phyloP scores from a whole-genome alignment of 2,329 filamentous ascomycete species.

The Hawksworthiomyces lignivorus region DNA sequence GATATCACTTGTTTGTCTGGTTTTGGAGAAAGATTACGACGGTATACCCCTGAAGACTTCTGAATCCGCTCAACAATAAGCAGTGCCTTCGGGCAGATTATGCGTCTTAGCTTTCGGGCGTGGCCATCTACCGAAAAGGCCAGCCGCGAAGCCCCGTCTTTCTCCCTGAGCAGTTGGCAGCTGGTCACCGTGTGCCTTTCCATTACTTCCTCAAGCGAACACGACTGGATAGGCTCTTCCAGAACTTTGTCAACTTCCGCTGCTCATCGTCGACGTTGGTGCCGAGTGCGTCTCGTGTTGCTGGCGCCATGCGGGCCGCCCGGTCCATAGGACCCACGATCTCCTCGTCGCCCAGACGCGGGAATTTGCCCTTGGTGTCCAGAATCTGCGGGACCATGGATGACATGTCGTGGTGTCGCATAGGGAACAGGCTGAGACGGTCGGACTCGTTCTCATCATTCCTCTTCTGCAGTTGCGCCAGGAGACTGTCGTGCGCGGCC shows the following conservation, averaged over 20 bases:
- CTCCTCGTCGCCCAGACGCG: conserved; percentile 78
- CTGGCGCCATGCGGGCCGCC: conserved; percentile 27
- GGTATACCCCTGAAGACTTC: no score
- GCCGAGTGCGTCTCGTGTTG: conserved; percentile 1
- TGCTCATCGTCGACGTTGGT: no score
- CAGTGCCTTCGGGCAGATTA: no score
- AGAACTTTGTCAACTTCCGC: conserved; percentile 36
- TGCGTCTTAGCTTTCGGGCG: no score
- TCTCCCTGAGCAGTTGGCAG: no score
- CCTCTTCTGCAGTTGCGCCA: conserved; percentile 39
- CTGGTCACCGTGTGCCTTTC: no score
- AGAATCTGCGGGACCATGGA: conserved; percentile 61
- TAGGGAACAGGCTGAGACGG: conserved; percentile 28
- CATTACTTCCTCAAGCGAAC: conserved; percentile 6
- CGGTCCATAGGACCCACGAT: conserved; percentile 88
- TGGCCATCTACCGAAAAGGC: no score
- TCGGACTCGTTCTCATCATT: conserved; percentile 17
- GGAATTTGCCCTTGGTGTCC: conserved; percentile 77
- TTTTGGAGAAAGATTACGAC: no score
- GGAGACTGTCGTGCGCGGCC: conserved; percentile 56
- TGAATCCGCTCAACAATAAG: no score
- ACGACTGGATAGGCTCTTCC: conserved; percentile 30
- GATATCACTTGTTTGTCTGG: no score
- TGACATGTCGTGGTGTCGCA: conserved; percentile 47
- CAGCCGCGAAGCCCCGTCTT: no score